Percentiles rank a stretch among this genome's conserved stretches.
These are phyloP conservation scores for Saccharomyces hybrid DNA, from an alignment of 1,139 yeast genomes.

Conservation along the genomic window DNA sequence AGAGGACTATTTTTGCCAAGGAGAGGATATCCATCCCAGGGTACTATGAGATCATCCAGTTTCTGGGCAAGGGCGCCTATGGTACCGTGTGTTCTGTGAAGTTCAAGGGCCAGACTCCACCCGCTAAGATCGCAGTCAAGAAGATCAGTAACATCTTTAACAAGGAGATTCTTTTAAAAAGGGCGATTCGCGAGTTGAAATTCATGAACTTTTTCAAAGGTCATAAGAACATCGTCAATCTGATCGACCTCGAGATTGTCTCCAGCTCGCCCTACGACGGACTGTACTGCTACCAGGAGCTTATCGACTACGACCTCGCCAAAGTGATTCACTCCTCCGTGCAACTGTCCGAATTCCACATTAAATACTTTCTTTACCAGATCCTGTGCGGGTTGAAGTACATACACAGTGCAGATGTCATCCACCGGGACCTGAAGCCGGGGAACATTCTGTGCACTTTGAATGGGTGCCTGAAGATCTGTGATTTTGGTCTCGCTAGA, in stretches of 20 bases:
- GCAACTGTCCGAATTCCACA: conserved; percentile 74
- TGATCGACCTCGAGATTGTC: conserved; percentile 68
- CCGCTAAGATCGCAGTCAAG: conserved; percentile 55
- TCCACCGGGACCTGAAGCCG: conserved; percentile 81
- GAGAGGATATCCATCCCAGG: conserved; percentile 57
- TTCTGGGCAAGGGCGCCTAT: conserved; percentile 82
- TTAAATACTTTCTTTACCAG: conserved; percentile 69
- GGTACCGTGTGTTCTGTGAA: conserved; percentile 83
- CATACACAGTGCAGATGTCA: conserved; percentile 77
- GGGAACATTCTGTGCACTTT: conserved; percentile 72
- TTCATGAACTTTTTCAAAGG: conserved; percentile 75
- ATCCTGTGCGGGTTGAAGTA: conserved; percentile 72
- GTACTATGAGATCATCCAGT: conserved; percentile 53
- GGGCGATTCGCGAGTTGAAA: conserved; percentile 74
- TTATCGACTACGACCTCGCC: conserved; percentile 73
- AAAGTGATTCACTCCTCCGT: conserved; percentile 68
- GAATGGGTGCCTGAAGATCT: conserved; percentile 65
- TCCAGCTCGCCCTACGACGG: conserved; percentile 67
- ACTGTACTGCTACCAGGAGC: conserved; percentile 74
- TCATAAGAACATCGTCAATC: conserved; percentile 66
- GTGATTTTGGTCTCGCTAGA: conserved; percentile 86
- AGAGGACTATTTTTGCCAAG: conserved; percentile 33
- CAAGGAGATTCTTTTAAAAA: conserved; percentile 54
- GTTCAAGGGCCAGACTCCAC: conserved; percentile 37
- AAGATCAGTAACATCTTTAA: conserved; percentile 63